Evolutionary conservation across 352 stramenopile species (phyloP).

Genomic region (Lagenidium sp.): DNA sequence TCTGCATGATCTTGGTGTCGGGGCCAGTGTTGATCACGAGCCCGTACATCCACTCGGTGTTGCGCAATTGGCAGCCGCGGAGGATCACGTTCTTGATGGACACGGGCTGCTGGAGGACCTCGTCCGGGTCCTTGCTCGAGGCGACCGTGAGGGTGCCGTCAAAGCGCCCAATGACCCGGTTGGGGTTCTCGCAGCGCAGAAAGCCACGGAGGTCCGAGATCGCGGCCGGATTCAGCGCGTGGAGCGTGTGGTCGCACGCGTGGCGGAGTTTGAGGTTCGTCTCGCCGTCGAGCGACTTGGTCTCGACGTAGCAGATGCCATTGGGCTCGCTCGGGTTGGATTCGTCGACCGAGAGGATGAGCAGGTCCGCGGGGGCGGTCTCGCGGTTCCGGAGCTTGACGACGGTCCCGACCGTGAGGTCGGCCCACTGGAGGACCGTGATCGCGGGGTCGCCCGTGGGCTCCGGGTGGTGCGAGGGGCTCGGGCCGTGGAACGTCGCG

Average conservation of each 20-base stretch:
- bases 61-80: slow-evolving; percentile 78
- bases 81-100: slow-evolving; percentile 86
- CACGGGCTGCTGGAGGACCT: slow-evolving; percentile 39
- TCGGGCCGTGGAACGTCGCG: slow-evolving; percentile 31
- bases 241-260: slow-evolving; percentile 45
- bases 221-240: slow-evolving; percentile 22
- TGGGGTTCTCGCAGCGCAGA: slow-evolving; percentile 65
- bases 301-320: slow-evolving; percentile 85
- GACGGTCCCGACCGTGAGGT: slow-evolving; percentile 78
- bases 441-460: slow-evolving; percentile 28
- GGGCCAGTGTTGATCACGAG: slow-evolving; percentile 84
- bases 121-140: slow-evolving; percentile 3
- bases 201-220: slow-evolving; percentile 32
- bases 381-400: slow-evolving; percentile 75
- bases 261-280: slow-evolving; percentile 88
- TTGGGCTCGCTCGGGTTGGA: slow-evolving; percentile 43
- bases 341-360: slow-evolving; percentile 77
- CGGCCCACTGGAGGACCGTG: slow-evolving; percentile 50
- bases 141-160: slow-evolving; percentile 45
- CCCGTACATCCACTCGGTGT: slow-evolving; percentile 86
- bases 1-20: slow-evolving; percentile 85
- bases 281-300: slow-evolving; percentile 83
- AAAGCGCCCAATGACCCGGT: slow-evolving; percentile 75
- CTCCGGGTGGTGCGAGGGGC: slow-evolving; percentile 15
- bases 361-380: slow-evolving; percentile 68